Conservation (phyloP, 148 eudicot genomes). For the Agrostemma githago region DNA sequence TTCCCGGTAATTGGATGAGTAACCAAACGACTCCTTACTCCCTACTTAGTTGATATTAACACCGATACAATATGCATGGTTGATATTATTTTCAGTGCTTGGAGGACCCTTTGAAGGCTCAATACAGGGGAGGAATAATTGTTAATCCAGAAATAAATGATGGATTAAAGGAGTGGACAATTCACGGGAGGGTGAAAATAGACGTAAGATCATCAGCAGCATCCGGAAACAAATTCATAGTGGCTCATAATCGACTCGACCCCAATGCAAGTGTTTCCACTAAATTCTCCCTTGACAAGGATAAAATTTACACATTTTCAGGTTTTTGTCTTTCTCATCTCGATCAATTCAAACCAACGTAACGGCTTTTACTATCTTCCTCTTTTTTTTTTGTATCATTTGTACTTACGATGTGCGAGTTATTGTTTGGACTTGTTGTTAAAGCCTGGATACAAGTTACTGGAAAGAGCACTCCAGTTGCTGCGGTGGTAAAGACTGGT, state of each 20-base stretch:
- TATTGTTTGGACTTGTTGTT: neutral
- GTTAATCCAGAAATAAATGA: constrained; percentile 45
- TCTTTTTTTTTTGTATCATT: too few species aligned
- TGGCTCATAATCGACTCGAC: constrained; percentile 29
- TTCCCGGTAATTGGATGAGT: too few species aligned
- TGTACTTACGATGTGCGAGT: neutral
- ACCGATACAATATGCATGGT: too few species aligned
- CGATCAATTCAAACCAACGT: too few species aligned
- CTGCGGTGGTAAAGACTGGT: constrained; percentile 33
- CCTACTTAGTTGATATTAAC: neutral
- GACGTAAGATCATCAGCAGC: constrained; percentile 22
- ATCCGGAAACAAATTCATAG: constrained; percentile 43
- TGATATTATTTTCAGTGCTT: constrained; percentile 37
- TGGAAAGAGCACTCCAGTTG: constrained; percentile 32
- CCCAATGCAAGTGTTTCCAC: constrained; percentile 36
- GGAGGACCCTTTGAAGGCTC: constrained; percentile 44
- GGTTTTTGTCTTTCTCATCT: constrained; percentile 14
- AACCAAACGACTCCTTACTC: too few species aligned
- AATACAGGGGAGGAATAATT: constrained; percentile 58
- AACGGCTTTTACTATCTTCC: too few species aligned
- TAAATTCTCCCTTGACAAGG: constrained; percentile 30
- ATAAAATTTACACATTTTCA: constrained; percentile 48
- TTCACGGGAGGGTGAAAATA: constrained; percentile 35
- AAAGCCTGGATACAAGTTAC: constrained; percentile 62
- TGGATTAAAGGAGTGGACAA: constrained; percentile 52